A percentile compares a stretch with the other conserved stretches of the same genome.
These are phyloP conservation scores for Echria macrotheca DNA, from an alignment of 495 filamentous ascomycete species.

Conservation along the genomic window DNA sequence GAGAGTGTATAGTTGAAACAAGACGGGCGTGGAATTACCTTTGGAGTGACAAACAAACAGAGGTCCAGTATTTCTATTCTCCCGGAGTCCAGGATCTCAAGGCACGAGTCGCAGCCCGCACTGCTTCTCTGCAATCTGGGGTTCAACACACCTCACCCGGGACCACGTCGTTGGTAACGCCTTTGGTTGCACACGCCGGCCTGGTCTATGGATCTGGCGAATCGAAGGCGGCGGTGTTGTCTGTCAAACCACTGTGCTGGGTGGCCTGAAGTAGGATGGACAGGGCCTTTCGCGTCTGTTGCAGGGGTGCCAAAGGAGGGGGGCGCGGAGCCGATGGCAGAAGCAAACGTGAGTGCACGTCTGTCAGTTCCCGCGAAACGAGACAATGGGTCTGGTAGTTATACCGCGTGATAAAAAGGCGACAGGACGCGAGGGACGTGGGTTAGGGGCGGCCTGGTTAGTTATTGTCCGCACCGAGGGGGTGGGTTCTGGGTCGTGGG, in stretches of 20 bases:
- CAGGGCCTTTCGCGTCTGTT: slow-evolving; percentile 5
- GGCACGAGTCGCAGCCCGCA: no score
- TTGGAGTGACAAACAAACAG: slow-evolving; percentile 4
- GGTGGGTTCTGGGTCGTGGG: no score
- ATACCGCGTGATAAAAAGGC: no score
- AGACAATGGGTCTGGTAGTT: no score
- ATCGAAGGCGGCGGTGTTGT: slow-evolving; percentile 7
- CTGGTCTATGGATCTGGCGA: background rate
- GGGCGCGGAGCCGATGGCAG: slow-evolving; percentile 2
- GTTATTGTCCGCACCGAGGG: no score
- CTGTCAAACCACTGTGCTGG: slow-evolving; percentile 21
- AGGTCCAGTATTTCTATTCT: no score
- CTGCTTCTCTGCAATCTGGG: no score
- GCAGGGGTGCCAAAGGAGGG: slow-evolving; percentile 3
- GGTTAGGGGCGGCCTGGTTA: no score
- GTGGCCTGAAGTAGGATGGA: background rate
- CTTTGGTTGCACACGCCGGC: slow-evolving; percentile 10
- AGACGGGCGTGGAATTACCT: no score
- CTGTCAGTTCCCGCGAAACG: no score
- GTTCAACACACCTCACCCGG: slow-evolving; percentile 11
- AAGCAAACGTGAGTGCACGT: background rate
- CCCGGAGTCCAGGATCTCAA: no score
- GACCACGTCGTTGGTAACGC: slow-evolving; percentile 14
- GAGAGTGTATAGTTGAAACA: slow-evolving; percentile 13
- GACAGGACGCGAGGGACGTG: no score